Base-by-base conservation (phyloP, 176 grass and related monocot genomes). In the Aegilops longissima region DNA sequence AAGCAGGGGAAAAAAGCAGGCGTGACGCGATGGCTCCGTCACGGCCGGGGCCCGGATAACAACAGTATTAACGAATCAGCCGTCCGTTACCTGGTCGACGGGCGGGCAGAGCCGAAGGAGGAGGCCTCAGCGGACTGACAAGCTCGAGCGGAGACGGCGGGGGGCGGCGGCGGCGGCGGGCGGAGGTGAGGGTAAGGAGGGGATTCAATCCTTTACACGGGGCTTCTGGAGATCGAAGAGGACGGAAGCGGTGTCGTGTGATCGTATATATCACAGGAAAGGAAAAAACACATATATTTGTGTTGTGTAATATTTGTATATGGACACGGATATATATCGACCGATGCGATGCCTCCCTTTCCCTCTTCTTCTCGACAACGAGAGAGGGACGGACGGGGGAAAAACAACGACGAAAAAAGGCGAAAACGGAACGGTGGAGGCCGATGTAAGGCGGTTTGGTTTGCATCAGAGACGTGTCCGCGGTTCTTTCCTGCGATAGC, bases 381-480 rank as follows among this genome's bases (percentile, higher is more conserved):
- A 78, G 66, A 18, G 16, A 18, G 16, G 17, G 62, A 80, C 17
- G 33, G 44, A 81, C 38, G 30, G 70, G 44, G 3, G 29, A 61
- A 77, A 3, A 73, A 58, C 30, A 70, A 5, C 8, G 49, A 31
- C 25, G 12, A 25, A 25, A 40, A 82, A 81, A 80, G 39, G 45
- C 18, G 66, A 70, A 70, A 77, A 59, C 58, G 77, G 25, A 78
- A 78, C 88, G 83, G 71, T 44, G 77, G 75, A 83, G 66, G 83
- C 71, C 67, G 66, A 83, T 83, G 80, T 67, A 88, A 88, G 90
- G 82, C 71, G 90, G 90, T 73, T 91, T 82, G 85, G 81, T 71
- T 91, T 84, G 85, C 86, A 69, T 80, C 79, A 72, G 86, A 91
- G 86, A 88, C 90, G 90, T 92, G 86, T 92, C 90, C 78, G 85